Conservation (phyloP, 208 protist genomes). For the Leptomonas seymouri region DNA sequence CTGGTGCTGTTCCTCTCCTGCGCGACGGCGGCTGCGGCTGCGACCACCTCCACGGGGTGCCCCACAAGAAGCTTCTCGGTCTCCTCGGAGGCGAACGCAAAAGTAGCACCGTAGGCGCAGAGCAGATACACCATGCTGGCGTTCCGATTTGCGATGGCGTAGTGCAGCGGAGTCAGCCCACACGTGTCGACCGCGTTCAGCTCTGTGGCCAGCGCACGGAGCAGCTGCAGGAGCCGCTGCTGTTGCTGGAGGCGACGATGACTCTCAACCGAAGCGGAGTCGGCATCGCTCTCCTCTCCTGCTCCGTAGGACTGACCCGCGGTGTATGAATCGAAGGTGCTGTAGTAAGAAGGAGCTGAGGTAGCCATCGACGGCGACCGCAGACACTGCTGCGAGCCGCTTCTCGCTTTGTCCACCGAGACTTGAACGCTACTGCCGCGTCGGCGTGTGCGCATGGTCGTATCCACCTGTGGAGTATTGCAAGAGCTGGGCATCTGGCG, state of each 20-base stretch:
- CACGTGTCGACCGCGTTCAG: conserved; percentile 39
- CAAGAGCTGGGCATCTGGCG: not conserved
- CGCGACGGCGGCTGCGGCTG: not conserved
- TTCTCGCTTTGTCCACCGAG: too few relatives aligned
- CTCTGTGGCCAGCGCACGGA: conserved; percentile 20
- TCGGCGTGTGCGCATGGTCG: too few relatives aligned
- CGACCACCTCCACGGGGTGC: conserved; percentile 19
- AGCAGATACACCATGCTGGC: conserved; percentile 43
- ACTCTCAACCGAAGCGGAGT: not conserved
- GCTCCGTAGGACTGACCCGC: not conserved
- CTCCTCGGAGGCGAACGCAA: conserved; percentile 37
- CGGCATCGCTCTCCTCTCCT: not conserved
- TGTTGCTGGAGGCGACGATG: conserved; percentile 15
- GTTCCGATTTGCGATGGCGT: conserved; percentile 53
- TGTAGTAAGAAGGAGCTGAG: conserved; percentile 19
- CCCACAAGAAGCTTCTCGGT: conserved; percentile 16
- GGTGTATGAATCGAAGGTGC: conserved; percentile 1
- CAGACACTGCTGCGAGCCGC: not conserved
- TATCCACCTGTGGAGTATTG: not conserved
- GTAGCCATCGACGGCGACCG: conserved; percentile 7
- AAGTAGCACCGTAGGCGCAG: conserved; percentile 41
- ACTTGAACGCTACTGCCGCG: not conserved
- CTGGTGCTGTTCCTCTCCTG: not conserved
- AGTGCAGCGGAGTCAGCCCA: conserved; percentile 49
- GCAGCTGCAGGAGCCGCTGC: conserved; percentile 18